phyloP scores from a whole-genome alignment of 2,329 filamentous ascomycete genomes.

The Aschersonia sp. region DNA sequence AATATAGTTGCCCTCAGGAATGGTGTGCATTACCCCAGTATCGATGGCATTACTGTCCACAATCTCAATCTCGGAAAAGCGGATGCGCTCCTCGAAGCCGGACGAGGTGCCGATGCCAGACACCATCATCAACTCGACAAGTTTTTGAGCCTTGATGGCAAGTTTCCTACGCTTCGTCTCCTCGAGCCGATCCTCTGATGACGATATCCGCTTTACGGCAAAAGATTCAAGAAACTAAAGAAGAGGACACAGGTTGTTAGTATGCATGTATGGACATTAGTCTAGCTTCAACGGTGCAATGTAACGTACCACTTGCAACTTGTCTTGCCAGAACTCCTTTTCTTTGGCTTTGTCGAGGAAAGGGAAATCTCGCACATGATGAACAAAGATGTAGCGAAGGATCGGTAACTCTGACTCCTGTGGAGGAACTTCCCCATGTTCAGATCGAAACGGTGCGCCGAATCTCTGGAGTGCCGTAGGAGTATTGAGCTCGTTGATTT shows the following conservation, averaged over 20 bases:
- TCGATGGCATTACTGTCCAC: conserved; percentile 90
- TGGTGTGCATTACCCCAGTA: conserved; percentile 70
- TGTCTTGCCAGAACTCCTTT: conserved; percentile 99
- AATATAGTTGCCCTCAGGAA: conserved; percentile 82
- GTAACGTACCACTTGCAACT: conserved; percentile 70
- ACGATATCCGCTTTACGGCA: conserved; percentile 91
- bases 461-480: conserved; percentile 91
- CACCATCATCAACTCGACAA: conserved; percentile 99
- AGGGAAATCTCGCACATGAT: conserved; percentile 94
- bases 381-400: conserved; percentile 90
- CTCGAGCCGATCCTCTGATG: conserved; percentile 88
- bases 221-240: conserved; percentile 87
- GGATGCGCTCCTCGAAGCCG: conserved; percentile 92
- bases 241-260: not conserved
- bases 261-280: not conserved
- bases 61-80: conserved; percentile 93
- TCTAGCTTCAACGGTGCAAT: not conserved
- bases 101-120: conserved; percentile 91
- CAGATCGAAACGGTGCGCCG: conserved; percentile 86
- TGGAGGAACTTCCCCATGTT: conserved; percentile 82
- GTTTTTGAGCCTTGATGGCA: conserved; percentile 82
- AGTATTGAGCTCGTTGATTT: conserved; percentile 86
- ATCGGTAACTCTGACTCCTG: conserved; percentile 90
- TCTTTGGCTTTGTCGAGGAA: conserved; percentile 93
- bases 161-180: conserved; percentile 92